These are phyloP conservation scores for Isatis lusitanica DNA, from an alignment of 441 rosid genomes.

Conservation along the genomic window DNA sequence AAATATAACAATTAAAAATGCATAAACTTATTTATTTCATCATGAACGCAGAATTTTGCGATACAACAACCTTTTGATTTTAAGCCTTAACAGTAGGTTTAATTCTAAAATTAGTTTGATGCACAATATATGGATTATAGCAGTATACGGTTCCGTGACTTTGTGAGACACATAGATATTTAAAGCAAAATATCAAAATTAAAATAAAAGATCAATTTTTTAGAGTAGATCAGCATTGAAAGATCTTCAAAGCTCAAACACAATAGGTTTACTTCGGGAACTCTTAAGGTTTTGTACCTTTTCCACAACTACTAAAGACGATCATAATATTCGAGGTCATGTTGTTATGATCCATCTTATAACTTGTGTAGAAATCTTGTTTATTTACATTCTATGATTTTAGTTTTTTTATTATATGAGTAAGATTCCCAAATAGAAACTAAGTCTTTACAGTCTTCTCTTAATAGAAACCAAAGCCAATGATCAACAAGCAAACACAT, in stretches of 20 bases:
- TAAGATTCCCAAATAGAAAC: not conserved
- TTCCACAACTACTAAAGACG: not conserved
- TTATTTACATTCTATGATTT: not conserved
- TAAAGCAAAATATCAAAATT: not conserved
- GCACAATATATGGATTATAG: not conserved
- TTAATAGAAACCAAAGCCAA: slow-evolving; percentile 51
- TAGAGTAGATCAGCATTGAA: not conserved
- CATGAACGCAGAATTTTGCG: not conserved
- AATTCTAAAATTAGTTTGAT: not conserved
- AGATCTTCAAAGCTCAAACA: slow-evolving; percentile 4
- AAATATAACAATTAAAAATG: not conserved
- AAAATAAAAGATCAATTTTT: not conserved
- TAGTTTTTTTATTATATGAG: not conserved
- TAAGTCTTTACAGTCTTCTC: not conserved
- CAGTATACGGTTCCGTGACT: not conserved
- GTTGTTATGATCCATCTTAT: not conserved
- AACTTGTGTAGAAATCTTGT: not conserved
- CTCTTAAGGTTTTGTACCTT: not conserved
- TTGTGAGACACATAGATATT: not conserved
- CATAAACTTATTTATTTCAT: not conserved
- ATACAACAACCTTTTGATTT: not conserved
- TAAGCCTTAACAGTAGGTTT: not conserved
- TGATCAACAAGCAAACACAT: slow-evolving; percentile 61
- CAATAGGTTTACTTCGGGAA: too few relatives aligned
- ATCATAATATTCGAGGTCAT: not conserved